Percentiles rank a stretch among this genome's conserved stretches.
phyloP scores from a whole-genome alignment of 1,284 basidiomycete genomes.

The Ganoderma lucidum region DNA sequence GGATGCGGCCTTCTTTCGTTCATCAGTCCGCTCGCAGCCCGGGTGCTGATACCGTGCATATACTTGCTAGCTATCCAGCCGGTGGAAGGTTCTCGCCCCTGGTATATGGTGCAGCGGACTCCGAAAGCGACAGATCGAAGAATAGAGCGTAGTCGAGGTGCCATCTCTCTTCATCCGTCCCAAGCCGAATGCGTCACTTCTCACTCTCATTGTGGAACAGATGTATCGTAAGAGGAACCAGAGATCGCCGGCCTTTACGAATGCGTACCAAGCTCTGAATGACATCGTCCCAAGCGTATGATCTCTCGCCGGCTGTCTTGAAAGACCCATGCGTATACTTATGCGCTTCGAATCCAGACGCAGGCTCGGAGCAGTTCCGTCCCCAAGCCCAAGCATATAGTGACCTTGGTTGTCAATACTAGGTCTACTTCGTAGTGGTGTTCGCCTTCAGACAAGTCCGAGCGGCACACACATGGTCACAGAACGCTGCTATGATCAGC shows the following conservation, averaged over 20 bases:
- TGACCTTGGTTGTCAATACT: neutral
- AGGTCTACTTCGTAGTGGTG: neutral
- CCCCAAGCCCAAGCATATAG: neutral
- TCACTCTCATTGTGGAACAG: conserved; percentile 27
- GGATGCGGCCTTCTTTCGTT: neutral
- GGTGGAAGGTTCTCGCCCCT: conserved; percentile 16
- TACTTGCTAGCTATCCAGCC: conserved; percentile 14
- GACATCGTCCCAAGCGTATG: neutral
- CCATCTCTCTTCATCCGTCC: conserved; percentile 20
- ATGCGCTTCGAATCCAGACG: neutral
- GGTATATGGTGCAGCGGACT: conserved; percentile 27
- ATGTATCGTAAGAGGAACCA: conserved; percentile 14
- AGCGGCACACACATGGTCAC: neutral
- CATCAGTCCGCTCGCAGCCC: neutral
- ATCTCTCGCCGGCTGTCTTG: neutral
- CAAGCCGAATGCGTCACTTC: conserved; percentile 21
- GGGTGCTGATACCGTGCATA: neutral
- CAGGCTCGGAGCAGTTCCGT: neutral
- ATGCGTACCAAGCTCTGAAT: neutral
- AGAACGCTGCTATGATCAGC: neutral
- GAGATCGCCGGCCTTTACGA: neutral
- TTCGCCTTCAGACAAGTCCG: neutral
- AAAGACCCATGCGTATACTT: neutral
- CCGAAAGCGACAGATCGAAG: conserved; percentile 9
- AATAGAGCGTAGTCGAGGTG: conserved; percentile 9